phyloP scores from a whole-genome alignment of 768 basidiomycete species.

The Strobilomyces dryophilus region DNA sequence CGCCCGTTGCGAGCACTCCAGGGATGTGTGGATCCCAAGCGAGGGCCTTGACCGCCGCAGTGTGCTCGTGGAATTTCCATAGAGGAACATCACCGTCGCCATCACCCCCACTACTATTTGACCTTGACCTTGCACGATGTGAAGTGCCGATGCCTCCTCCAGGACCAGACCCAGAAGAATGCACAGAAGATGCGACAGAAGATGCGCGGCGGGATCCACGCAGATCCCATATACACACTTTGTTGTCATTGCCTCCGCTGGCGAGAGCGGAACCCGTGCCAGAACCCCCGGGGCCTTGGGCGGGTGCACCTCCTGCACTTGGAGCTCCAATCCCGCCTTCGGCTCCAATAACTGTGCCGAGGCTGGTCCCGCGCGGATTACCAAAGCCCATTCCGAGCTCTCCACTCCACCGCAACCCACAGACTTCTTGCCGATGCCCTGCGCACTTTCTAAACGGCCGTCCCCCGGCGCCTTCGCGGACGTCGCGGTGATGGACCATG shows the following conservation, averaged over 20 bases:
- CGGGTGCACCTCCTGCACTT: constrained; percentile 20
- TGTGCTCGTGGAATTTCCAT: constrained; percentile 95
- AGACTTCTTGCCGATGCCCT: constrained; percentile 91
- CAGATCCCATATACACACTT: constrained; percentile 96
- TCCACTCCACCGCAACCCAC: constrained; percentile 87
- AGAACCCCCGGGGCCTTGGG: constrained; percentile 27
- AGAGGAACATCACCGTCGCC: constrained; percentile 58
- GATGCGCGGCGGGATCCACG: constrained; percentile 51
- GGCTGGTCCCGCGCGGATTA: constrained; percentile 15
- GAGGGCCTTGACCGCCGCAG: constrained; percentile 95
- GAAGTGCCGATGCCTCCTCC: constrained; percentile 25
- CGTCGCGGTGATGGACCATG: constrained; percentile 88
- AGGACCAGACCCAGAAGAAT: constrained; percentile 28
- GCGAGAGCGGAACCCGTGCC: constrained; percentile 61
- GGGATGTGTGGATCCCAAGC: constrained; percentile 97
- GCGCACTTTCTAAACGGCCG: constrained; percentile 69
- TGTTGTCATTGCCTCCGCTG: constrained; percentile 97
- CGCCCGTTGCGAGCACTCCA: constrained; percentile 89
- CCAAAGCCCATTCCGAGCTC: constrained; percentile 27
- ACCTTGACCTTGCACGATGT: constrained; percentile 21
- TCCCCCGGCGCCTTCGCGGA: constrained; percentile 56
- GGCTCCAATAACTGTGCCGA: constrained; percentile 12
- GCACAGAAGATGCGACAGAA: constrained; percentile 22
- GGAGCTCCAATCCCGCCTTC: constrained; percentile 22
- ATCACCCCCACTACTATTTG: constrained; percentile 20